Conservation (phyloP, 1,284 basidiomycete genomes). For the Fomitopsis palustris region DNA sequence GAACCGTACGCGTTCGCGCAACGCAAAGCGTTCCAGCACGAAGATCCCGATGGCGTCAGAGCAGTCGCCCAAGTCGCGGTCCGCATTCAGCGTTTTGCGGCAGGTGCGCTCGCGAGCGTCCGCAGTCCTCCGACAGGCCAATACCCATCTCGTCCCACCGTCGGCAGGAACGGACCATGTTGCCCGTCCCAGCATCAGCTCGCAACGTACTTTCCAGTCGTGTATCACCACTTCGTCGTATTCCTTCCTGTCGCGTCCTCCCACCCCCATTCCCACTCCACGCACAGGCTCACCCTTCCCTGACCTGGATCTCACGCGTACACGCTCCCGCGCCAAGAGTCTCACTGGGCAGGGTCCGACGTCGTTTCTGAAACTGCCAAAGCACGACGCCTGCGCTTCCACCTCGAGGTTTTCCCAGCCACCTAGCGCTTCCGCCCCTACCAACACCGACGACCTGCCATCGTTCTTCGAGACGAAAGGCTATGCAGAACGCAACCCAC, state of each 20-base stretch:
- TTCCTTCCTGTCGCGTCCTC: slow-evolving; percentile 12
- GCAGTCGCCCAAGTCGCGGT: slow-evolving; percentile 10
- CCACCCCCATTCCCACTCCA: slow-evolving; percentile 13
- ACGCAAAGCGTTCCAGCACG: background rate
- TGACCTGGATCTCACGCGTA: slow-evolving; percentile 5
- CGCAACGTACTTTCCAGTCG: slow-evolving; percentile 15
- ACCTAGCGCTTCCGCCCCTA: background rate
- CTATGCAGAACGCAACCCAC: slow-evolving; percentile 13
- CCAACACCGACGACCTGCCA: background rate
- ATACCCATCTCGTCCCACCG: slow-evolving; percentile 8
- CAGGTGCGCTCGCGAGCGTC: slow-evolving; percentile 26
- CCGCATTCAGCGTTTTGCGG: slow-evolving; percentile 20
- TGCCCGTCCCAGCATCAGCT: slow-evolving; percentile 18
- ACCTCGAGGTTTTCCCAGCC: slow-evolving; percentile 10
- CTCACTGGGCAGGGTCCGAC: slow-evolving; percentile 6
- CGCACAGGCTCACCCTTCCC: slow-evolving; percentile 13
- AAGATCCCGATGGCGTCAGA: background rate
- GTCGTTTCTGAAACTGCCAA: slow-evolving; percentile 10
- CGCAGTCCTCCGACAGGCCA: slow-evolving; percentile 21
- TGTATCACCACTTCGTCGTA: background rate
- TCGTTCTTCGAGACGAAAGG: slow-evolving; percentile 15
- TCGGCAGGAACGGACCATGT: slow-evolving; percentile 12
- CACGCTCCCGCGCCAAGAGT: slow-evolving; percentile 18
- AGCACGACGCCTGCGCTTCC: slow-evolving; percentile 7
- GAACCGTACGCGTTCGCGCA: slow-evolving; percentile 2